These are phyloP conservation scores for Fusarium pininemorale DNA, from an alignment of 2,329 filamentous ascomycete genomes.

Conservation along the genomic window DNA sequence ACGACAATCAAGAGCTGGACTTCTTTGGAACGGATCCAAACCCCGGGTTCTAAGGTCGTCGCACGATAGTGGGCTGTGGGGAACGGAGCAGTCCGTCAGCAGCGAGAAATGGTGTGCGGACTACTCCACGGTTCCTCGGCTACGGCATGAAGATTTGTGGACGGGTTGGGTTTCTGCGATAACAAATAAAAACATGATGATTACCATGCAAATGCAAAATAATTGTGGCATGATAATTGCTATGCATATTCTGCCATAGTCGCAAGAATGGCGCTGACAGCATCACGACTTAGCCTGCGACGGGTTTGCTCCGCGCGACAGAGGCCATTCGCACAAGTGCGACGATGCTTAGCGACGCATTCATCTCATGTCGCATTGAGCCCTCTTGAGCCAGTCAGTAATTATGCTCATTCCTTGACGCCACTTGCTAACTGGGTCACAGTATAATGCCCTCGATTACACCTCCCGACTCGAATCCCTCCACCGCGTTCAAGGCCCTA, in stretches of 20 bases:
- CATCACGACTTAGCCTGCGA: not conserved
- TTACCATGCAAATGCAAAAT: not conserved
- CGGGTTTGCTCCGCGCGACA: not conserved
- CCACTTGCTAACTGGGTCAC: rapidly evolving
- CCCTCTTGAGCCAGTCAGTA: conserved; percentile 31
- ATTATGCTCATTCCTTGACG: rapidly evolving
- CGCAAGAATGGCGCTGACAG: not conserved
- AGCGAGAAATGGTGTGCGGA: not conserved
- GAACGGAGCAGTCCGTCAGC: conserved; percentile 2
- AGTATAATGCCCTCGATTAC: conserved; percentile 36
- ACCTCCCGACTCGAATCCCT: conserved; percentile 19
- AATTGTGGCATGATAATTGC: rapidly evolving
- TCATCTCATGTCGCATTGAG: conserved; percentile 30
- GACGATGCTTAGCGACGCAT: not conserved
- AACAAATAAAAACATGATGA: not conserved
- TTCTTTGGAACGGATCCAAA: not conserved
- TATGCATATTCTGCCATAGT: not conserved
- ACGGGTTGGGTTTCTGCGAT: not conserved
- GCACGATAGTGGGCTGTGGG: not conserved
- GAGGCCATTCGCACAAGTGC: not conserved
- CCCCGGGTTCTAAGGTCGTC: not conserved
- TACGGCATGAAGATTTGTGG: not conserved
- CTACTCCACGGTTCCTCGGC: not conserved
- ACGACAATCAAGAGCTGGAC: conserved; percentile 2
- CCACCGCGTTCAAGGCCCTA: conserved; percentile 14